A percentile compares a stretch with the other conserved stretches of the same genome.
phyloP scores from a whole-genome alignment of 768 basidiomycete species.

The Leccinellum albellum region DNA sequence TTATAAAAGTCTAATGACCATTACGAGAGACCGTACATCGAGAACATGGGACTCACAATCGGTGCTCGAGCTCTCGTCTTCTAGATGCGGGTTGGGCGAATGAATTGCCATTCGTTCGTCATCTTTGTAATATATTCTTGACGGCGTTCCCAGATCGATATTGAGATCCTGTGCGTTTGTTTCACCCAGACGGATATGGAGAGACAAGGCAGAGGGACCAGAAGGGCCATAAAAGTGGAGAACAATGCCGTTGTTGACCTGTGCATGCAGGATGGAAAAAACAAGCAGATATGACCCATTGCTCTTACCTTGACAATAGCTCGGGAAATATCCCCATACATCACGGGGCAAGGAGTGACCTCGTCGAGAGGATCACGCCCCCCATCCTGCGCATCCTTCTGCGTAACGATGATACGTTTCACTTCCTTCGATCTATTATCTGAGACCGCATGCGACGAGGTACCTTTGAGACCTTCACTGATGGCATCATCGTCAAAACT shows the following conservation, averaged over 20 bases:
- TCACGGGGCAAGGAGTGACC: slow-evolving; percentile 56
- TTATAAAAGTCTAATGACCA: slow-evolving; percentile 75
- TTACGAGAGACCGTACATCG: background rate
- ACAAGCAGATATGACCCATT: background rate
- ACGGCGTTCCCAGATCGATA: slow-evolving; percentile 75
- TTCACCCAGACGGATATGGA: slow-evolving; percentile 63
- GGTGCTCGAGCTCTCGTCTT: slow-evolving; percentile 48
- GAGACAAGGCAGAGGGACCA: slow-evolving; percentile 32
- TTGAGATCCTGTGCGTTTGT: slow-evolving; percentile 82
- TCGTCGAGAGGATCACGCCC: slow-evolving; percentile 71
- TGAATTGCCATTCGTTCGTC: slow-evolving; percentile 88
- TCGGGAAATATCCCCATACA: slow-evolving; percentile 67
- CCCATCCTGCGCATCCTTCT: slow-evolving; percentile 56
- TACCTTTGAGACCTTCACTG: slow-evolving; percentile 51
- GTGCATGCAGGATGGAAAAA: background rate
- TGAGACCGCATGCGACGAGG: slow-evolving; percentile 27
- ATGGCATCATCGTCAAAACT: slow-evolving; percentile 75
- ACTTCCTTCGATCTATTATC: slow-evolving; percentile 75
- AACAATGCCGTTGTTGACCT: slow-evolving; percentile 74
- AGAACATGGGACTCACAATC: slow-evolving; percentile 40
- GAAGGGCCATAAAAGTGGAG: slow-evolving; percentile 63
- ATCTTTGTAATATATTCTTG: slow-evolving; percentile 79
- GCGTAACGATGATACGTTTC: slow-evolving; percentile 67
- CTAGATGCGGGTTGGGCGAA: slow-evolving; percentile 39
- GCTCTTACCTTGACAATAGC: slow-evolving; percentile 61